These are phyloP conservation scores for Colletotrichum horii DNA, from an alignment of 2,329 filamentous ascomycete genomes.

Conservation along the genomic window DNA sequence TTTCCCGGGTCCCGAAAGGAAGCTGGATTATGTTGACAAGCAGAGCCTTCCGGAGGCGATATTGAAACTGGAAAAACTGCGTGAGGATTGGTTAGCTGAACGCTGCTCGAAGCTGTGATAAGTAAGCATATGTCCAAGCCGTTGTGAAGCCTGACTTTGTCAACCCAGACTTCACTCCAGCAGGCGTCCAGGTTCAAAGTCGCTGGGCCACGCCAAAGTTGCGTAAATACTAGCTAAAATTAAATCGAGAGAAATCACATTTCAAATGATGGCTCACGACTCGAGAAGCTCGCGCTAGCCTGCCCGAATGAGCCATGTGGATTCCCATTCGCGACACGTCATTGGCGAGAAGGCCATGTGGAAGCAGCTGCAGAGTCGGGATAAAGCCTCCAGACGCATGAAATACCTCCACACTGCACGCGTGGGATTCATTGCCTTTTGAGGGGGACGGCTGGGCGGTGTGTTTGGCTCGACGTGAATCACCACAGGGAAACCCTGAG, in stretches of 20 bases:
- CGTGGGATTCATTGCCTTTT: neutral
- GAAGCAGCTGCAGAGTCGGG: neutral
- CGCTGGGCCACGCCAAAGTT: too few species aligned
- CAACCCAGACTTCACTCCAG: neutral
- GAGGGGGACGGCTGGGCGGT: neutral
- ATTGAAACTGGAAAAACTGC: neutral
- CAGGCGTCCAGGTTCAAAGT: too few species aligned
- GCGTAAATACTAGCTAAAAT: too few species aligned
- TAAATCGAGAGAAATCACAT: too few species aligned
- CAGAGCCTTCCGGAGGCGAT: neutral
- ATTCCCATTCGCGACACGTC: neutral
- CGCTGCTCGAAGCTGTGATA: neutral
- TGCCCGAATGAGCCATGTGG: conserved; percentile 7
- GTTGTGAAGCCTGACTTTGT: neutral
- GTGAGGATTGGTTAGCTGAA: neutral
- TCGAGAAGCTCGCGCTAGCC: neutral
- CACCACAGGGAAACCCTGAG: neutral
- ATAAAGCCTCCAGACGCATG: neutral
- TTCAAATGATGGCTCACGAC: neutral
- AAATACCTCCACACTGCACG: neutral
- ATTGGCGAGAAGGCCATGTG: neutral
- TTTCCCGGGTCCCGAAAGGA: fast-evolving
- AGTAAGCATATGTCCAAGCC: neutral
- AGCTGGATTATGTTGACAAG: neutral
- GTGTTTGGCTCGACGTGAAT: neutral